A percentile compares a stretch with the other conserved stretches of the same genome.
phyloP scores from a whole-genome alignment of 2,329 filamentous ascomycete species.

The Colletotrichum australisinense region DNA sequence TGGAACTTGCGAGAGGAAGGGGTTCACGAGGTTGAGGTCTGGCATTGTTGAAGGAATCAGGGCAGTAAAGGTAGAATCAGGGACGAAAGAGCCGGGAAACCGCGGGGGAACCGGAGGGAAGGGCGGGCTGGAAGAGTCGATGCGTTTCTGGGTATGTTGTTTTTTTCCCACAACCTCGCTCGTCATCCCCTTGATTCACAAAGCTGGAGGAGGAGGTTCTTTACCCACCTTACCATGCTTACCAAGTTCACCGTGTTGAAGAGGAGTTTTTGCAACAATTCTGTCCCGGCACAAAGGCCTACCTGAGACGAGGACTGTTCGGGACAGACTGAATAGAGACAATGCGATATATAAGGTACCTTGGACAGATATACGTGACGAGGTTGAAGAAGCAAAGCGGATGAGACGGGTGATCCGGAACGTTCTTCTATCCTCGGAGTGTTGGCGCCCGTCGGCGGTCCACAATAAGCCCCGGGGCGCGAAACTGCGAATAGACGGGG shows the following conservation, averaged over 20 bases:
- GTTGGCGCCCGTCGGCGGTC: background rate
- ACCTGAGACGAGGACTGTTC: background rate
- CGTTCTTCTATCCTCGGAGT: background rate
- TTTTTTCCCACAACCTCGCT: too few species aligned
- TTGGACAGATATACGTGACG: background rate
- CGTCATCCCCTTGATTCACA: background rate
- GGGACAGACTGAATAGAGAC: background rate
- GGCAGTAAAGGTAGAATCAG: background rate
- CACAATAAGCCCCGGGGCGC: background rate
- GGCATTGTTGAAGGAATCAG: background rate
- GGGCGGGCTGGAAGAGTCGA: background rate
- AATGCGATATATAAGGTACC: too few species aligned
- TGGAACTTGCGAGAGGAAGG: background rate
- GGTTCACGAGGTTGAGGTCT: background rate
- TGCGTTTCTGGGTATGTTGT: background rate
- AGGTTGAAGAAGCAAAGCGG: background rate
- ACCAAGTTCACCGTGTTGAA: background rate
- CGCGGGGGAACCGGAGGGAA: background rate
- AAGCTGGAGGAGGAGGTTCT: background rate
- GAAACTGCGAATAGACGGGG: too few species aligned
- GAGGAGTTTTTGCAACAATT: background rate
- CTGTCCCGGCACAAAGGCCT: background rate
- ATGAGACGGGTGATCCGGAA: background rate
- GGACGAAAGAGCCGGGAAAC: too few species aligned
- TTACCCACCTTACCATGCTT: too few species aligned